Conservation (phyloP, 2,329 filamentous ascomycete species). For the Aspergillus aculeatus region DNA sequence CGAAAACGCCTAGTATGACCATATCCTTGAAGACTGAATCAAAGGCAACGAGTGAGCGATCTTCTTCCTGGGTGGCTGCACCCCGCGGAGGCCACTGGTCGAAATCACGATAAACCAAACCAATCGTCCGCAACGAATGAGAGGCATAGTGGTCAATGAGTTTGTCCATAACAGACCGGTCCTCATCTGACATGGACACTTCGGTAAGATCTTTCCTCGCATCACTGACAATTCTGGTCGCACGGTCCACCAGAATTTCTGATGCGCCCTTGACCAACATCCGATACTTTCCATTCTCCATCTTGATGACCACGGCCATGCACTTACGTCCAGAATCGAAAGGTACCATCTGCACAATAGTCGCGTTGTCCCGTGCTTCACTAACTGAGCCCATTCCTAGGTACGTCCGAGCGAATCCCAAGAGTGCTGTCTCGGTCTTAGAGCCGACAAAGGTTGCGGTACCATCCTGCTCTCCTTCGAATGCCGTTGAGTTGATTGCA, state of each 20-base stretch:
- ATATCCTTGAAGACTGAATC: slow-evolving; percentile 67
- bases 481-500: slow-evolving; percentile 67
- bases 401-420: slow-evolving; percentile 66
- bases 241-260: slow-evolving; percentile 50
- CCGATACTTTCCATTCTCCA: slow-evolving; percentile 56
- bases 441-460: slow-evolving; percentile 66
- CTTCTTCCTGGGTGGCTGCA: slow-evolving; percentile 55
- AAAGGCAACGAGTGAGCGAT: slow-evolving; percentile 63
- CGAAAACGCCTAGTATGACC: slow-evolving; percentile 68
- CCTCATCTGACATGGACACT: slow-evolving; percentile 55
- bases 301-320: slow-evolving; percentile 64
- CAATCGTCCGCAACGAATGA: slow-evolving; percentile 79
- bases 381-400: slow-evolving; percentile 63
- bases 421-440: slow-evolving; percentile 73
- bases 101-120: slow-evolving; percentile 79
- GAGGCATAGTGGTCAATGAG: slow-evolving; percentile 77
- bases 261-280: slow-evolving; percentile 57
- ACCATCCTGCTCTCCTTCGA: slow-evolving; percentile 64
- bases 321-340: slow-evolving; percentile 69
- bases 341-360: slow-evolving; percentile 53
- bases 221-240: slow-evolving; percentile 56
- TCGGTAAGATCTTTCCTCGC: slow-evolving; percentile 58
- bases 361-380: slow-evolving; percentile 62
- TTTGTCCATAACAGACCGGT: slow-evolving; percentile 59
- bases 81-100: slow-evolving; percentile 75